A percentile compares a stretch with the other conserved stretches of the same genome.
Evolutionary conservation across 1,284 basidiomycete genomes (phyloP).

Genomic region (Fistulinella cinereoalba): DNA sequence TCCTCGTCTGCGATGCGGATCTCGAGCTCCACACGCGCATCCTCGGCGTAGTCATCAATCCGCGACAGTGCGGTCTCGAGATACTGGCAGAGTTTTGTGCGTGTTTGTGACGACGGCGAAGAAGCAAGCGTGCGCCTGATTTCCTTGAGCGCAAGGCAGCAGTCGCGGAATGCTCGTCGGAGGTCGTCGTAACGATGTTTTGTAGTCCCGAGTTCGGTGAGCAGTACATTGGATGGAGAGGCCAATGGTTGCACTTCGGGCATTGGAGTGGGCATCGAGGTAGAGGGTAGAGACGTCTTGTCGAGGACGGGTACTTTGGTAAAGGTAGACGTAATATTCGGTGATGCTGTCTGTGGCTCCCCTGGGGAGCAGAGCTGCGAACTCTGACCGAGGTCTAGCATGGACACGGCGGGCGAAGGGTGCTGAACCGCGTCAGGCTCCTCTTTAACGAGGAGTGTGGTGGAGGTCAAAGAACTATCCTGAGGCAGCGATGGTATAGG

Average conservation of each 20-base stretch:
- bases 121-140: conserved; percentile 44
- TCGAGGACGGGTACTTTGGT: background rate
- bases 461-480: conserved; percentile 1
- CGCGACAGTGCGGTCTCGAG: conserved; percentile 60
- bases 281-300: background rate
- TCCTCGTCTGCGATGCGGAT: conserved; percentile 79
- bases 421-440: conserved; percentile 2
- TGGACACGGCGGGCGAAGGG: conserved; percentile 19
- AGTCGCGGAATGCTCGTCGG: conserved; percentile 65
- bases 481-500: conserved; percentile 4
- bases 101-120: conserved; percentile 7
- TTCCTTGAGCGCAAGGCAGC: conserved; percentile 60
- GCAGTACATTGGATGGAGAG: conserved; percentile 26
- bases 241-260: conserved; percentile 1
- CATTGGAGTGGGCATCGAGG: background rate
- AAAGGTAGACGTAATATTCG: background rate
- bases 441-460: conserved; percentile 13
- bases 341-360: background rate
- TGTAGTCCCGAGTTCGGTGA: conserved; percentile 44
- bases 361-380: background rate
- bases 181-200: conserved; percentile 59
- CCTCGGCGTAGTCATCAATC: conserved; percentile 78
- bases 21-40: conserved; percentile 83
- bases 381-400: conserved; percentile 14
- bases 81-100: conserved; percentile 26